A percentile compares a stretch with the other conserved stretches of the same genome.
These are phyloP conservation scores for Eimeria acervulina DNA, from an alignment of 169 alveolate species.

Conservation along the genomic window DNA sequence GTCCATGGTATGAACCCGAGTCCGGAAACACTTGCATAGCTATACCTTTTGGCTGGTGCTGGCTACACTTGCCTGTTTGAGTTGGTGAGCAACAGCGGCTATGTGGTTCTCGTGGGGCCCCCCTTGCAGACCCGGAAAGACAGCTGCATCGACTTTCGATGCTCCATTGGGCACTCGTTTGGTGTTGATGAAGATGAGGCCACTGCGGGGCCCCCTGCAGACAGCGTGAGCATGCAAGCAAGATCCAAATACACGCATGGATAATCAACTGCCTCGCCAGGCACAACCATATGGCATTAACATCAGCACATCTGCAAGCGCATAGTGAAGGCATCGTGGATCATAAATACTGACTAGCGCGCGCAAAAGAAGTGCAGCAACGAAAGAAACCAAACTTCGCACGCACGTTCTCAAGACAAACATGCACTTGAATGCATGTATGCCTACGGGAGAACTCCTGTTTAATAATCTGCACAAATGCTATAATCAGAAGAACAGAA, in stretches of 20 bases:
- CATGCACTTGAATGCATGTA: not conserved
- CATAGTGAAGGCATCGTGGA: not conserved
- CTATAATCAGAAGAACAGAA: not conserved
- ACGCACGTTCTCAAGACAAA: not conserved
- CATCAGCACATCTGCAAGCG: not conserved
- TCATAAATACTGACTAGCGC: not conserved
- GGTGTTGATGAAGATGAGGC: conserved; percentile 88
- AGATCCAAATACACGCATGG: not conserved
- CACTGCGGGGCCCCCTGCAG: conserved; percentile 81
- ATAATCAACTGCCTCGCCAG: not conserved
- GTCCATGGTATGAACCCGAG: not conserved
- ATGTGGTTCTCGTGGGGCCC: conserved; percentile 97
- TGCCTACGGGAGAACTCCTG: not conserved
- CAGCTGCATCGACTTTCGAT: conserved; percentile 96
- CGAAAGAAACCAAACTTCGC: not conserved
- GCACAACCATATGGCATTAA: not conserved
- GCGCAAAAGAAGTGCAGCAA: not conserved
- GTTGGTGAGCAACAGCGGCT: conserved; percentile 94
- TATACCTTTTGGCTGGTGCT: not conserved
- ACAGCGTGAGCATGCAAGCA: not conserved
- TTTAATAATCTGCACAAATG: not conserved
- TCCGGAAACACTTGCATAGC: not conserved
- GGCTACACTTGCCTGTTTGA: conserved; percentile 87
- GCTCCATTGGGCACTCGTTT: conserved; percentile 91
- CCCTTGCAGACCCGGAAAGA: conserved; percentile 98